Evolutionary conservation across 2,329 filamentous ascomycete species (phyloP).

Genomic region (Grosmannia huntii): DNA sequence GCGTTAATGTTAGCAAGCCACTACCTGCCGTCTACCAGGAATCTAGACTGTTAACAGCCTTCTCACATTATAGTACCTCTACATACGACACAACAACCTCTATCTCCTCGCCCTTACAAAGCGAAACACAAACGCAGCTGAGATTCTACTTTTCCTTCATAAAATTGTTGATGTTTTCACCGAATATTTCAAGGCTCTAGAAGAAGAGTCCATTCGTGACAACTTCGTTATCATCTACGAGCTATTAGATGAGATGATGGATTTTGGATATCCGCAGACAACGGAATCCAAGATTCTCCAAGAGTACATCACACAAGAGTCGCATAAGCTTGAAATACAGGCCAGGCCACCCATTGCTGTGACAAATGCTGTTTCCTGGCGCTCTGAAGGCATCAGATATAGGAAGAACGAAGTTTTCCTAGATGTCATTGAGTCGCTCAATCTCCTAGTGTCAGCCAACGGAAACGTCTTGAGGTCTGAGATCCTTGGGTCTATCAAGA

Average conservation of each 20-base stretch:
- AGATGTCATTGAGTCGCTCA: constrained; percentile 92
- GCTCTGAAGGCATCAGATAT: constrained; percentile 94
- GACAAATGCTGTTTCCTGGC: constrained; percentile 96
- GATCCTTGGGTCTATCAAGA: constrained; percentile 94
- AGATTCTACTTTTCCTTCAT: constrained; percentile 95
- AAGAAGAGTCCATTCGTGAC: constrained; percentile 97
- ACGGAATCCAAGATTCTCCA: constrained; percentile 98
- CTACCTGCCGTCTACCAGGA: background rate
- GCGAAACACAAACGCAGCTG: constrained; percentile 96
- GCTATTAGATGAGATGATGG: constrained; percentile 99
- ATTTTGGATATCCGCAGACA: constrained; percentile 97
- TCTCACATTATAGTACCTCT: constrained; percentile 61
- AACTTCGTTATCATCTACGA: constrained; percentile 99
- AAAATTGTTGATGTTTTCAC: constrained; percentile 98
- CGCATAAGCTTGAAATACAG: constrained; percentile 94
- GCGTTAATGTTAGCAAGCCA: constrained; percentile 63
- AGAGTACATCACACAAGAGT: constrained; percentile 98
- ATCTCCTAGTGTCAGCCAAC: constrained; percentile 84
- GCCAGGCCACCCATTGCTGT: constrained; percentile 93
- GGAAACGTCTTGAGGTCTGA: constrained; percentile 93
- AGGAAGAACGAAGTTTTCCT: constrained; percentile 99
- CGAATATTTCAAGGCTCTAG: constrained; percentile 98
- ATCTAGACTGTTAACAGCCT: background rate
- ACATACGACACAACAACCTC: constrained; percentile 98
- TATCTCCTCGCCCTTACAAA: constrained; percentile 97